Conservation (phyloP, 73 alveolate genomes). For the Durusdinium trenchii region DNA sequence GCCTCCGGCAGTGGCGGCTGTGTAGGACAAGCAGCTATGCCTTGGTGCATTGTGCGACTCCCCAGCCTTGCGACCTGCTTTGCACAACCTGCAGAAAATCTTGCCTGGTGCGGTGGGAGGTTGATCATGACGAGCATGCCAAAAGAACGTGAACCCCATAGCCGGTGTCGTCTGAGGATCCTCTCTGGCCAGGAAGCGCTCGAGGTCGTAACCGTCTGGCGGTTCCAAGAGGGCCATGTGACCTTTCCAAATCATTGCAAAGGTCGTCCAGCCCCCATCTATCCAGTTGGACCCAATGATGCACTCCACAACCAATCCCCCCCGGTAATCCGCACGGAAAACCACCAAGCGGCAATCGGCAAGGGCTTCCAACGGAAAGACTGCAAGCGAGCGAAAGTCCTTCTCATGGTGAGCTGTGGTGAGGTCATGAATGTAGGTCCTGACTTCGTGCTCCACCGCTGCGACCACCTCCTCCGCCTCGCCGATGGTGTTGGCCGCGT, state of each 20-base stretch:
- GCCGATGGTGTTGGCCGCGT: not conserved
- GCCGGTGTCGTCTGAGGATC: not conserved
- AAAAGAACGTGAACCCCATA: slow-evolving; percentile 40
- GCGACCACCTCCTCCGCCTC: not conserved
- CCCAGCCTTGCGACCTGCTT: not conserved
- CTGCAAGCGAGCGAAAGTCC: slow-evolving; percentile 15
- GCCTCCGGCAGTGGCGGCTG: not conserved
- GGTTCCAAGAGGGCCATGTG: slow-evolving; percentile 39
- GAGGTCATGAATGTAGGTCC: slow-evolving; percentile 13
- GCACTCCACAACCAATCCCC: not conserved
- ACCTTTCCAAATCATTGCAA: slow-evolving; percentile 7
- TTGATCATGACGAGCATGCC: slow-evolving; percentile 55
- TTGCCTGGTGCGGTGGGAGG: not conserved
- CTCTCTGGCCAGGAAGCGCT: not conserved
- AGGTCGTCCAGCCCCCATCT: not conserved
- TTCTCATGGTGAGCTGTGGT: slow-evolving; percentile 1
- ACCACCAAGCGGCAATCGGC: not conserved
- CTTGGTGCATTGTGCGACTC: not conserved
- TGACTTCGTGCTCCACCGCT: slow-evolving; percentile 22
- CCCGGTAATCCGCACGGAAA: not conserved
- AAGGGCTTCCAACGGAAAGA: not conserved
- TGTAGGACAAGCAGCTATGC: not conserved
- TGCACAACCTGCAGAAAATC: not conserved
- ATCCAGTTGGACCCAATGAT: not conserved
- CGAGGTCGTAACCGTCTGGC: not conserved